Evolutionary conservation across 441 rosid species (phyloP), one percentile per base, ranked within the genome.

Genomic region (Arabidopsis hybrid): DNA sequence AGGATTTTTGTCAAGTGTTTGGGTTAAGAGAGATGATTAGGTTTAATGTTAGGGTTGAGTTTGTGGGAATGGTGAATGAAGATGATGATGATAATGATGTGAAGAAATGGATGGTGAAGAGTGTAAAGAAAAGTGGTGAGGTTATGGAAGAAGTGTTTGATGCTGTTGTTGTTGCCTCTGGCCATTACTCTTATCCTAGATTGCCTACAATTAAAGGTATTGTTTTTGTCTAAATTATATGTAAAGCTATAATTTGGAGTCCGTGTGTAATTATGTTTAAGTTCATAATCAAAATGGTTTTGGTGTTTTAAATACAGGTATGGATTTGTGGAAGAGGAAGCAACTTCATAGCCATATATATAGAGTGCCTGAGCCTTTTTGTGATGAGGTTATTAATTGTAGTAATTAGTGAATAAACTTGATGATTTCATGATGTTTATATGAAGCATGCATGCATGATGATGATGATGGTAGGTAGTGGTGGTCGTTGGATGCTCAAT

Each of bases 81-180:
- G 84, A 74, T 26, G 86, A 21, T 21, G 26, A 21, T 21, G 26
- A 21, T 21, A 2, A 57, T 79, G 71, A 81, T 21, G 83, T 81
- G 72, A 64, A 86, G 73, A 86, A 81, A 71, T 93, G 98, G 98
- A 50, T 87, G 60, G 97, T 91, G 12, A 87, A 79, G 82, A 88
- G 87, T 65, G 81, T 72, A 68, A 84, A 68, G 32, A 77, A 71
- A 26, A 69, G 45, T 46, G 85, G 83, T 8, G 76, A 80, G 52
- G 77, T 38, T 39, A 74, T 69, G 42, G 92, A 91, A 73, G 91
- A 89, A 81, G 88, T 90, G 14, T 93, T 80, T 72, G 97, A 93
- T 81, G 97, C 97, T n/a, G 95, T 93, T 50, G 87, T 93, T 72
- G 93, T 93, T 43, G 96, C 95, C 46, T 77, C 89, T 45, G 98